Conservation (phyloP, 768 basidiomycete species). For the Kwoniella shandongensis region DNA sequence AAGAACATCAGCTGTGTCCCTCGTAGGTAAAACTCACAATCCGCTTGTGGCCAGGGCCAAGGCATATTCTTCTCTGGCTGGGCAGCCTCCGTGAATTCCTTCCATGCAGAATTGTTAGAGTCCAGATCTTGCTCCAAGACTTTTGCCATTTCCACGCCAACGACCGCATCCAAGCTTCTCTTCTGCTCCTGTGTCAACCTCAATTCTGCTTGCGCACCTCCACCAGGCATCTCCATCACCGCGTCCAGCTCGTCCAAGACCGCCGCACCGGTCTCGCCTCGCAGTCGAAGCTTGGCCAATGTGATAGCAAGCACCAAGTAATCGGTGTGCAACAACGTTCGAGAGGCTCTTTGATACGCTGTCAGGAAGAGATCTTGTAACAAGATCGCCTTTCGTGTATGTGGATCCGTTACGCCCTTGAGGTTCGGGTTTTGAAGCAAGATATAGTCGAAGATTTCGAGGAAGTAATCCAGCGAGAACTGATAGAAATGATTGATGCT, state of each 20-base stretch:
- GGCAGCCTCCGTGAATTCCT: constrained; percentile 65
- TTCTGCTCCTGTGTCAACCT: constrained; percentile 50
- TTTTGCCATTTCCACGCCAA: constrained; percentile 25
- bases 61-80: constrained; percentile 71
- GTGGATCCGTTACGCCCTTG: constrained; percentile 71
- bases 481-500: constrained; percentile 97
- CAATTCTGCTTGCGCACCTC: constrained; percentile 54
- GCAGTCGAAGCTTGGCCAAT: constrained; percentile 82
- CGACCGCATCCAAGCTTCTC: constrained; percentile 17
- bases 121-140: constrained; percentile 27
- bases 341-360: constrained; percentile 83
- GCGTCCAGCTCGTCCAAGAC: constrained; percentile 76
- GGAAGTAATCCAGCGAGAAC: constrained; percentile 95
- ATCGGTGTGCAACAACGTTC: constrained; percentile 84
- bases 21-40: constrained; percentile 58
- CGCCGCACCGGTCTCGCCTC: constrained; percentile 60
- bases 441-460: constrained; percentile 95
- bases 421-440: constrained; percentile 90
- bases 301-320: constrained; percentile 87
- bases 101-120: constrained; percentile 65
- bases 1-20: constrained; percentile 3
- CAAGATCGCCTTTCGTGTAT: constrained; percentile 72
- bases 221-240: constrained; percentile 65
- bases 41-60: constrained; percentile 69
- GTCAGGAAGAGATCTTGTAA: constrained; percentile 84